Base-by-base conservation (phyloP, 441 rosid genomes). In the Isatis lusitanica region DNA sequence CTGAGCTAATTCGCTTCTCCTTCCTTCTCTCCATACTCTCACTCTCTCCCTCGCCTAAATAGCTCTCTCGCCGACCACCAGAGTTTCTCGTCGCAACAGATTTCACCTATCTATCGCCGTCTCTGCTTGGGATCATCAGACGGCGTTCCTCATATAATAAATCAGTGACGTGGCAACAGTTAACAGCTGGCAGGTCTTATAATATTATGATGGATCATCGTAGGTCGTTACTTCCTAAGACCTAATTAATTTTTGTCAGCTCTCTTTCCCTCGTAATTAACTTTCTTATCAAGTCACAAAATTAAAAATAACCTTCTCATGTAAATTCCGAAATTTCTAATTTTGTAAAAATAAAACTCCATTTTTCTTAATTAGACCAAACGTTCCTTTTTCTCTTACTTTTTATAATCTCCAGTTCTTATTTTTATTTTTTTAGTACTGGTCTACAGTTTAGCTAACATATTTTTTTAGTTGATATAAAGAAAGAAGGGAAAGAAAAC, bases 101-200 rank as follows among this genome's bases (percentile, higher is more conserved):
- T 9, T 38, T 38, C 11, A 9, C 17, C 16, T 33, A 71, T 50
- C 39, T 43, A 36, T 24, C 39, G 6, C 47, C 56, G 47, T 46
- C 26, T 35, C 24, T 11, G 63, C 9, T 40, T 17, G 7, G 12
- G 24, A 9, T 26, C 13, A 16, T 40, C 16, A 16, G 5, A 16
- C 47, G 26, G 16, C 16, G 46, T 42, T 5, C 6, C 16, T 42
- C 4, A 26, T 15, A 44, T 44, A 44, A 38, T 15, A 13, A 42
- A 28, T 1, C 5, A 28, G 42, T 58, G 57, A 70, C 66, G 74
- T 70, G 74, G 66, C 74, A 9, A n/a, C 26, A n/a, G 33, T 70
- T 38, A 35, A 33, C n/a, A 53, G n/a, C 16, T 33, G 12, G 6
- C 0, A 11, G 2, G 26, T 57, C 8, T 39, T 39, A 3, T 1